A percentile compares a stretch with the other conserved stretches of the same genome.
Conservation (phyloP, 202 grass and related monocot genomes). For the Setaria viridis region DNA sequence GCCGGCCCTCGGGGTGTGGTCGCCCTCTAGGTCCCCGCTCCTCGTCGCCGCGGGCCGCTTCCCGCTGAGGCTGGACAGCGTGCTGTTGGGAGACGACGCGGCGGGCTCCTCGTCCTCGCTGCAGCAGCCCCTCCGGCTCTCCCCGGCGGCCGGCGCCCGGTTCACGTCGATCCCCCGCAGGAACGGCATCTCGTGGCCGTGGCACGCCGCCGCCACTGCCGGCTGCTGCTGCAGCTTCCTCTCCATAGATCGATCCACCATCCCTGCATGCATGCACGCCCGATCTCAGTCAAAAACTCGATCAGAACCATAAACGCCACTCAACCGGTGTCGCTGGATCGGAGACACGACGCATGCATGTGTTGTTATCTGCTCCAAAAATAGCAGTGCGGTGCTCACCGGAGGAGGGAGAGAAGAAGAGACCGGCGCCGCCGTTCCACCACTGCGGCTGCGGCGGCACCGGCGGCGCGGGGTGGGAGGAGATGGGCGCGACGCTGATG, state of each 20-base stretch:
- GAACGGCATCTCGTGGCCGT: slow-evolving; percentile 53
- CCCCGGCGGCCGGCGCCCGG: slow-evolving; percentile 38
- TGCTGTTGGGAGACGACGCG: slow-evolving; percentile 86
- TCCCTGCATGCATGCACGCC: slow-evolving; percentile 35
- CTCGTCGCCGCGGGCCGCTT: slow-evolving; percentile 47
- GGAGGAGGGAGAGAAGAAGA: slow-evolving; percentile 25
- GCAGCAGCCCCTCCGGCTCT: slow-evolving; percentile 32
- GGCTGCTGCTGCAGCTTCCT: not conserved
- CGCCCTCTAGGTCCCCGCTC: slow-evolving; percentile 43
- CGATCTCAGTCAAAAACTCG: not conserved
- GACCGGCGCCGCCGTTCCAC: slow-evolving; percentile 20
- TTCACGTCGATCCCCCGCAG: slow-evolving; percentile 89
- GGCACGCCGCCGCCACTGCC: not conserved
- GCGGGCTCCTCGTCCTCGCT: slow-evolving; percentile 75
- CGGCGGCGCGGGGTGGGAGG: slow-evolving; percentile 17
- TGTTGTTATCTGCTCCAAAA: no score
- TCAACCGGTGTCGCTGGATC: not conserved
- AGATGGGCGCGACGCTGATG: slow-evolving; percentile 26
- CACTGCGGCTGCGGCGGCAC: slow-evolving; percentile 2
- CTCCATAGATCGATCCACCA: slow-evolving; percentile 39
- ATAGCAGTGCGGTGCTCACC: slow-evolving; percentile 9
- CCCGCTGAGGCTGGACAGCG: slow-evolving; percentile 80
- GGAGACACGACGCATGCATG: not conserved
- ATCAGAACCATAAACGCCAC: not conserved
- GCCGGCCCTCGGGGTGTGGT: slow-evolving; percentile 14